phyloP scores from a whole-genome alignment of 805 yeast genomes.

The Saturnispora galanensis region DNA sequence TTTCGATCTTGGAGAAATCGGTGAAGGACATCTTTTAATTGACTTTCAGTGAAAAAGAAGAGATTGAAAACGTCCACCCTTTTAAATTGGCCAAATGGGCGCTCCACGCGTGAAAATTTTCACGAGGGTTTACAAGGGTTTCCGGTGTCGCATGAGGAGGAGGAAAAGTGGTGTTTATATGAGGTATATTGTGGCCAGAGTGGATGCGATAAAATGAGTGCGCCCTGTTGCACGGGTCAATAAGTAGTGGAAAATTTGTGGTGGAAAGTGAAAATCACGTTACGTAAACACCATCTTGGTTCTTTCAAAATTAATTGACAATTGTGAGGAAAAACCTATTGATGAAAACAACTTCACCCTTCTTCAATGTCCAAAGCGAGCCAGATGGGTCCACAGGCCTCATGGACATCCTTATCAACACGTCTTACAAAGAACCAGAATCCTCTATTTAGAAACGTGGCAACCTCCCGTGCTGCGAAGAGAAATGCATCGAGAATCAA shows the following conservation, averaged over 20 bases:
- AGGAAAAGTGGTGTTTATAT: no score
- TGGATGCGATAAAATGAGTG: no score
- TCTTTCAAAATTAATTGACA: no score
- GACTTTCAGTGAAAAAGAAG: background rate
- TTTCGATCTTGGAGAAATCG: conserved; percentile 72
- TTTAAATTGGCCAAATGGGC: background rate
- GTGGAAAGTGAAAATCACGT: no score
- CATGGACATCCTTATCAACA: conserved; percentile 63
- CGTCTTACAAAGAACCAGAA: conserved; percentile 67
- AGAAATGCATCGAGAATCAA: conserved; percentile 57
- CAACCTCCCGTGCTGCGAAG: conserved; percentile 70
- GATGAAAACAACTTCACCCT: no score
- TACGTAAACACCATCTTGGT: no score
- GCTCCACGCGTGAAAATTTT: no score
- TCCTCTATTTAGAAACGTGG: conserved; percentile 61
- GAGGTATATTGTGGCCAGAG: no score
- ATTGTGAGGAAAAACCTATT: no score
- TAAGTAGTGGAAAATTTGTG: no score
- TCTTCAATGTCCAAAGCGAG: conserved; percentile 9
- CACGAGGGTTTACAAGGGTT: no score
- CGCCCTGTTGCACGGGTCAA: no score
- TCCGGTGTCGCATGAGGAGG: background rate
- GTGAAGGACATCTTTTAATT: conserved; percentile 52
- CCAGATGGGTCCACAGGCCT: conserved; percentile 59
- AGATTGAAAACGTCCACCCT: background rate